Conservation (phyloP, 192 early-diverging fungal genomes). For the Diversispora epigaea region DNA sequence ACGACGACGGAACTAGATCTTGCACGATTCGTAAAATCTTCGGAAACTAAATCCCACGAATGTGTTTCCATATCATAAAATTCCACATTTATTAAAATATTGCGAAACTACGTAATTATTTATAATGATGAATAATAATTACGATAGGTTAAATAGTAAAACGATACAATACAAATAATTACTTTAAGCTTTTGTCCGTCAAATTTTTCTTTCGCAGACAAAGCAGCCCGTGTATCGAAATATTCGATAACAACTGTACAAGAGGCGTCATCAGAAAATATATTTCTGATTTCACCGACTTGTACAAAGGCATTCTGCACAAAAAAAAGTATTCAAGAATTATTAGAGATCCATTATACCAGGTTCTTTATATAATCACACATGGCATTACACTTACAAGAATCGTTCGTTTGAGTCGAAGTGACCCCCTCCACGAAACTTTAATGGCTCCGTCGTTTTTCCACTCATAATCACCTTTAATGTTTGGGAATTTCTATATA, state of each 20-base stretch:
- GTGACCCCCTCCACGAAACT: background rate
- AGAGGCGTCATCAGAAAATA: background rate
- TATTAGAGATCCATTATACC: background rate
- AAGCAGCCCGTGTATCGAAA: background rate
- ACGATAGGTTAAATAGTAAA: background rate
- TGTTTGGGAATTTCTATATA: slow-evolving; percentile 22
- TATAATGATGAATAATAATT: background rate
- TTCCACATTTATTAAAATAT: too few species aligned
- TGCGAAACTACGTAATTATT: too few species aligned
- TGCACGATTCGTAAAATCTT: too few species aligned
- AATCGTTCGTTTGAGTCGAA: background rate
- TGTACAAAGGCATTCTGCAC: background rate
- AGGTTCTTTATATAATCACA: background rate
- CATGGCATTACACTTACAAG: background rate
- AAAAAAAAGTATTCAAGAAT: background rate
- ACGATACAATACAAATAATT: background rate
- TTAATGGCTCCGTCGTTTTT: background rate
- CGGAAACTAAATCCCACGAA: too few species aligned
- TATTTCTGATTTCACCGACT: background rate
- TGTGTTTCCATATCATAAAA: too few species aligned
- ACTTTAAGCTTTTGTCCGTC: background rate
- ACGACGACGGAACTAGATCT: too few species aligned
- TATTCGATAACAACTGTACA: background rate
- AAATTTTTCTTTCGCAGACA: background rate
- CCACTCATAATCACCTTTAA: background rate